A percentile compares a stretch with the other conserved stretches of the same genome.
Evolutionary conservation across 768 basidiomycete species (phyloP).

Genomic region (Holtermanniella nyarrowii): DNA sequence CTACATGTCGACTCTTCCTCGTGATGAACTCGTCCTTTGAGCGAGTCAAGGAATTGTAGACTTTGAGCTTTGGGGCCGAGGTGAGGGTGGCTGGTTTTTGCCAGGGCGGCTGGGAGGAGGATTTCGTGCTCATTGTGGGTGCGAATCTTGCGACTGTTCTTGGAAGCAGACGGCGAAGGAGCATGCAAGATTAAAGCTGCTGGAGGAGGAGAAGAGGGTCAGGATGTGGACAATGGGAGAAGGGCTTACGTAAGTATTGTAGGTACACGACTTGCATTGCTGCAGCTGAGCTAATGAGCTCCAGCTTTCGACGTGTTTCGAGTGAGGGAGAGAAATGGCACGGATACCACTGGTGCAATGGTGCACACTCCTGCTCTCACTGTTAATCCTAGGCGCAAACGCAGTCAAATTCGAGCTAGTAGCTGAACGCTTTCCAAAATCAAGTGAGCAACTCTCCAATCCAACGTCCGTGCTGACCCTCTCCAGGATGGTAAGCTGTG

Average conservation of each 20-base stretch:
- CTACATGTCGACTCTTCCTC: conserved; percentile 32
- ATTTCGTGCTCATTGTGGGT: conserved; percentile 8
- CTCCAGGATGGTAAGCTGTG: conserved; percentile 30
- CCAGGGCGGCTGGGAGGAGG: conserved; percentile 45
- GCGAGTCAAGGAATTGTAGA: conserved; percentile 88
- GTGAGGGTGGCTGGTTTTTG: conserved; percentile 45
- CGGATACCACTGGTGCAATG: too few relatives aligned
- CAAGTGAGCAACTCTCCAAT: conserved; percentile 42
- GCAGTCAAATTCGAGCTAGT: conserved; percentile 81
- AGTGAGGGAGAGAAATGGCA: too few relatives aligned
- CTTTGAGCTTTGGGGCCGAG: conserved; percentile 59
- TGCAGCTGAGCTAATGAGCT: too few relatives aligned
- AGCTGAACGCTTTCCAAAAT: conserved; percentile 59
- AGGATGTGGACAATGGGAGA: background rate
- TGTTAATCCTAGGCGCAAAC: conserved; percentile 35
- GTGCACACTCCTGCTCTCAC: too few relatives aligned
- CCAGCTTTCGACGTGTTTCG: too few relatives aligned
- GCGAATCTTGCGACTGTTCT: background rate
- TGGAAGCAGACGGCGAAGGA: background rate
- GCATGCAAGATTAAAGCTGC: too few relatives aligned
- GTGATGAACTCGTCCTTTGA: conserved; percentile 80
- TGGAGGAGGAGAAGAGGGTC: background rate
- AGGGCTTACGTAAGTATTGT: background rate
- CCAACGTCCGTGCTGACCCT: background rate
- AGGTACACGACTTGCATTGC: too few relatives aligned